Evolutionary conservation across 305 asterid genomes (phyloP), one percentile per base, ranked within the genome.

Genomic region (Striga hermonthica): DNA sequence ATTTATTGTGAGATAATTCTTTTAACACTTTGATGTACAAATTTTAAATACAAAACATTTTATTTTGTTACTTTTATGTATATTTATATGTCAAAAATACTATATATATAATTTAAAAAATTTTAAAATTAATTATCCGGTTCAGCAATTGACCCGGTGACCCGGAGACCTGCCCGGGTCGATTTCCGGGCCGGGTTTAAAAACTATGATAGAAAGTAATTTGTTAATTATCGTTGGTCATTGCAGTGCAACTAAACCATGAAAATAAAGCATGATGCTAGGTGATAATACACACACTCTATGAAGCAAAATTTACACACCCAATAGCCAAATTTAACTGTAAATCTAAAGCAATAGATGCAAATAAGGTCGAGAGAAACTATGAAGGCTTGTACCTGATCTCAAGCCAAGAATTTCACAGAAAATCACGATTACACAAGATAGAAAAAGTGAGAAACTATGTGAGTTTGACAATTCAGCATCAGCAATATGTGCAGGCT

Each of bases 381-480:
- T 15, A 65, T 49, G 47, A 16, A 48, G 59, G 9, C 11, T 39
- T 47, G 9, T 10, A 16, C 40, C 7, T 48, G 36, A 43, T 43
- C 64, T 5, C 7, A 15, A 16, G 53, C 37, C 34, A 12, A 9
- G 31, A 47, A n/a, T n/a, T 52, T 43, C 64, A 60, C 36, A 6
- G 15, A 35, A 22, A 22, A 22, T 22, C 2, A 2, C 31, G 2
- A 22, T 22, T 22, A 28, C 56, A 64, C 16, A 45, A 12, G 28
- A 64, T n/a, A 37, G 16, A 63, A 3, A 37, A 44, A 56, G 22
- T n/a, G n/a, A n/a, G n/a, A n/a, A n/a, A n/a, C n/a, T 12, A 65
- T 10, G 63, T 15, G 28, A 14, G 22, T 40, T 52, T 36, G 58
- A 49, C 9, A 38, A 60, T 57, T 38, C 45, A 63, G 43, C 34